phyloP scores from a whole-genome alignment of 164 flowering plant species.

The Piper betle region DNA sequence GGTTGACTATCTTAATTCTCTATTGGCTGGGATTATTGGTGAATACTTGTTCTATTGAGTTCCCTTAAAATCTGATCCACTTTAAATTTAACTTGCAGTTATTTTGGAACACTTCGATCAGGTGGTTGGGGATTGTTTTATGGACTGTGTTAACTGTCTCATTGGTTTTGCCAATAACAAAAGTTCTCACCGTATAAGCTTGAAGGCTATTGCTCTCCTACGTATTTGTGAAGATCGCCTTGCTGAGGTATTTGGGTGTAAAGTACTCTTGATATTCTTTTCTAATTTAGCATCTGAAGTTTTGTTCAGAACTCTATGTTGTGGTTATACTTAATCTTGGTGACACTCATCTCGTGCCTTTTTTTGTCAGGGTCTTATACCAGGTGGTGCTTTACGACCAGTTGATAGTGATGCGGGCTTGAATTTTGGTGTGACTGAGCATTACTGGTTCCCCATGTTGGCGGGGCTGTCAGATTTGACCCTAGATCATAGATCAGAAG shows the following conservation, averaged over 20 bases:
- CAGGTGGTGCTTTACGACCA: slow-evolving; percentile 92
- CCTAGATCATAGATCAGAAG: slow-evolving; percentile 81
- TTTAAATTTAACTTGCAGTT: slow-evolving; percentile 44
- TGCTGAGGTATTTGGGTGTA: slow-evolving; percentile 62
- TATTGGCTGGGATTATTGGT: neutral
- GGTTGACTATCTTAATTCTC: slow-evolving; percentile 22
- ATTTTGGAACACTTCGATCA: slow-evolving; percentile 98
- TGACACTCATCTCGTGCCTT: slow-evolving; percentile 1
- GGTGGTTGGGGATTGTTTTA: slow-evolving; percentile 95
- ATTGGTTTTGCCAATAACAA: slow-evolving; percentile 94
- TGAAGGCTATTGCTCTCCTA: slow-evolving; percentile 98
- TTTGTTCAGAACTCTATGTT: neutral
- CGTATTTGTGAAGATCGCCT: slow-evolving; percentile 98
- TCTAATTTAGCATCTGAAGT: neutral
- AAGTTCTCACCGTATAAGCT: slow-evolving; percentile 76
- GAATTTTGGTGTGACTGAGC: slow-evolving; percentile 79
- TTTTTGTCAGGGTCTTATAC: slow-evolving; percentile 68
- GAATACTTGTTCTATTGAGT: neutral
- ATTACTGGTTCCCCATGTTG: slow-evolving; percentile 98
- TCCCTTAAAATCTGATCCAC: slow-evolving; percentile 3
- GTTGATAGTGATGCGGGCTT: slow-evolving; percentile 45
- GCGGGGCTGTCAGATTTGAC: slow-evolving; percentile 96
- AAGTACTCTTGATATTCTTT: neutral
- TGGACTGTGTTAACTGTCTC: slow-evolving; percentile 99
- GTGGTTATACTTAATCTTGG: neutral